Base-by-base conservation (phyloP, 2,329 filamentous ascomycete genomes). In the Fusarium sp. region DNA sequence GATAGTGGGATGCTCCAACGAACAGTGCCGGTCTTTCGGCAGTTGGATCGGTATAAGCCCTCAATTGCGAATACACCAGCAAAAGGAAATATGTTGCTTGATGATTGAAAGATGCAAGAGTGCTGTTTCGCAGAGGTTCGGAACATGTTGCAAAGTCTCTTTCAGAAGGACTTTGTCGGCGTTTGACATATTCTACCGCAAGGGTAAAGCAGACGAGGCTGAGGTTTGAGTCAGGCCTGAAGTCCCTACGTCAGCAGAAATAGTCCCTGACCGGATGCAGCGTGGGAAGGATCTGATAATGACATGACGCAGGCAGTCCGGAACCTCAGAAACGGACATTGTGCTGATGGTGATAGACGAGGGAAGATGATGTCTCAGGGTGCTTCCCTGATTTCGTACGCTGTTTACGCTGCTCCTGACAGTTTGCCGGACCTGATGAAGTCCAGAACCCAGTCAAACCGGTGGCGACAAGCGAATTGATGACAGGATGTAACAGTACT, bases 401-500 rank as follows among this genome's bases (percentile, higher is more conserved):
- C 34, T 2, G 9, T n/a, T 37, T 37, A 9, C 34, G 34, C 34
- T 37, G 16, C 16, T 37, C 16, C 16, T 37, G 16, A 37, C 16
- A n/a, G n/a, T 6, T n/a, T 37, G 34, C 34, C 34, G 5, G 16
- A 7, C n/a, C 16, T n/a, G 9, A 37, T 37, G 5, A 37, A n/a
- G 11, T 18, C 34, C 34, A n/a, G 34, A 37, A 37, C 34, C 34
- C 16, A 37, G 34, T 1, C 34, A 37, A n/a, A 37, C 9, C 3
- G 16, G 9, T 18, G 3, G 9, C 5, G 5, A 4, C 9, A 37
- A 37, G 9, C 11, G 32, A 34, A 6, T 6, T 2, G 16, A 37
- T 1, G 3, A 6, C 10, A 6, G 3, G 5, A n/a, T 37, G 11
- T 37, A 4, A 37, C 5, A 16, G 5, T 6, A 37, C 5, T 37